Conservation (phyloP, 2,329 filamentous ascomycete genomes). For the Podosphaera xanthii region DNA sequence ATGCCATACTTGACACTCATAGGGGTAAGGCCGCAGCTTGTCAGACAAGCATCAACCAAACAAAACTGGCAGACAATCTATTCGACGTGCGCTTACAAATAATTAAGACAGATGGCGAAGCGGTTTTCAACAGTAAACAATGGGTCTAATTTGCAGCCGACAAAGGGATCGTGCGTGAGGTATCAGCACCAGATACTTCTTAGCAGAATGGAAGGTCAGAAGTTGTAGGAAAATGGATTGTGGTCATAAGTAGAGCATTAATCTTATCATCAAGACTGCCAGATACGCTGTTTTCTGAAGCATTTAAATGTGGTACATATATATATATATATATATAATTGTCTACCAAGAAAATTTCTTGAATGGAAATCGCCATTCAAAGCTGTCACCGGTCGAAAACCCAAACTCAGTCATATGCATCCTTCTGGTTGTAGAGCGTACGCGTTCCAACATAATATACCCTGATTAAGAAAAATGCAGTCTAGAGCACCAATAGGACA, state of each 20-base stretch:
- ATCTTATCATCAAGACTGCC: not conserved
- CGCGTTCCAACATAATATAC: not conserved
- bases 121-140: not conserved
- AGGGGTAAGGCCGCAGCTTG: not conserved
- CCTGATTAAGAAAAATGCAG: not conserved
- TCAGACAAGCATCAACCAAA: not conserved
- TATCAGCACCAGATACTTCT: not conserved
- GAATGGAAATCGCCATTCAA: not conserved
- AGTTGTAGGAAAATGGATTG: not conserved
- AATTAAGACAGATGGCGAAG: not conserved
- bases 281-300: not conserved
- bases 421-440: not conserved
- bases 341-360: not conserved
- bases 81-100: not conserved
- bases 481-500: not conserved
- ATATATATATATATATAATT: slow-evolving; percentile 1
- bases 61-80: not conserved
- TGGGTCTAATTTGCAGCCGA: not conserved
- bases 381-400: not conserved
- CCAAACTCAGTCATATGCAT: not conserved
- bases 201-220: not conserved
- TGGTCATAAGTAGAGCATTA: not conserved
- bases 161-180: not conserved
- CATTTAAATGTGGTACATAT: not conserved
- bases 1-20: not conserved